A percentile compares a stretch with the other conserved stretches of the same genome.
Evolutionary conservation across 352 stramenopile genomes (phyloP).

Genomic region (Globisporangium spiculum): DNA sequence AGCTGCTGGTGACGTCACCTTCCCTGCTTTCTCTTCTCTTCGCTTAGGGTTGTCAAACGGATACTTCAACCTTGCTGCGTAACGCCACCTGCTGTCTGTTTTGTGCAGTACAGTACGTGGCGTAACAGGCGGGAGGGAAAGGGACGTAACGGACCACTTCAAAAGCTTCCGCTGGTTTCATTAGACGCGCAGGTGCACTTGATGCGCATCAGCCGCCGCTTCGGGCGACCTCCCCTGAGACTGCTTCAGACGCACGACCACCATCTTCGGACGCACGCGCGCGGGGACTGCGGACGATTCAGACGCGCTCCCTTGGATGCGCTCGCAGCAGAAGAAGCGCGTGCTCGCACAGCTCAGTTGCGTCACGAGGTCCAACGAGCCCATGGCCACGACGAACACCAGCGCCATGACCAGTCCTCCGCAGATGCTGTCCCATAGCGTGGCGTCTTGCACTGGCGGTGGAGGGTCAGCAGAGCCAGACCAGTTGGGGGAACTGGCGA

Average conservation of each 20-base stretch:
- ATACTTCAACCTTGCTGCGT: conserved; percentile 6
- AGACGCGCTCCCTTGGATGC: background rate
- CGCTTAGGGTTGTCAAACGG: background rate
- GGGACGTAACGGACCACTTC: background rate
- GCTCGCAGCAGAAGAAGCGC: background rate
- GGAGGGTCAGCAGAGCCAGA: background rate
- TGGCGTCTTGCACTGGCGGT: background rate
- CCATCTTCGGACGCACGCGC: background rate
- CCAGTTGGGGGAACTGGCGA: background rate
- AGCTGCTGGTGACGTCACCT: background rate
- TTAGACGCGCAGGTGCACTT: background rate
- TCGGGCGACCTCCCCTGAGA: background rate
- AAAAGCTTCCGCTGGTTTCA: background rate
- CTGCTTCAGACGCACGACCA: background rate
- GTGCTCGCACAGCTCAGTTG: background rate
- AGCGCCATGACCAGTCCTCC: background rate
- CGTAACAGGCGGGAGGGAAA: background rate
- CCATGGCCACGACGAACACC: background rate
- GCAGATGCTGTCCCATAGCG: background rate
- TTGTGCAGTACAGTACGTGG: background rate
- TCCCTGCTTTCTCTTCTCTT: background rate
- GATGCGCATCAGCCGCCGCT: background rate
- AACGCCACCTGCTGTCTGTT: background rate
- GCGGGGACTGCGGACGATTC: background rate
- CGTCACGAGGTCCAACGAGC: background rate